These are phyloP conservation scores for Prunus padus DNA, from an alignment of 306 rosid species.

Conservation along the genomic window DNA sequence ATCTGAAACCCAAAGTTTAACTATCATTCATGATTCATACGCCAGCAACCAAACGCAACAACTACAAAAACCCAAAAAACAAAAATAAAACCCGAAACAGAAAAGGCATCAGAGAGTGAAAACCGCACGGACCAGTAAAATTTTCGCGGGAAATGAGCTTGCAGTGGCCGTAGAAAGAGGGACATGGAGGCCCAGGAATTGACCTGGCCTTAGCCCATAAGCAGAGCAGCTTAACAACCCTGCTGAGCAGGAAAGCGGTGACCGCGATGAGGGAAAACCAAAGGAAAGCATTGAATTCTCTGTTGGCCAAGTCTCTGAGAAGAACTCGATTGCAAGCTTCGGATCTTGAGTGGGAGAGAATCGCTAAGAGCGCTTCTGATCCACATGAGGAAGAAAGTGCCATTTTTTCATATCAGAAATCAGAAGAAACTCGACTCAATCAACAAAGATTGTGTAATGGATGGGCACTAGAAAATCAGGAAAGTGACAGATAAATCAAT, in stretches of 20 bases:
- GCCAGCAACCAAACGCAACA: background rate
- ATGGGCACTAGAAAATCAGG: background rate
- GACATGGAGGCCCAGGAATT: constrained; percentile 63
- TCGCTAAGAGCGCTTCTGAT: constrained; percentile 30
- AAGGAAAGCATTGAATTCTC: constrained; percentile 73
- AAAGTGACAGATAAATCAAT: background rate
- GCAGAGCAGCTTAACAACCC: constrained; percentile 31
- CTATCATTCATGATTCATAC: background rate
- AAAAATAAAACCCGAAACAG: background rate
- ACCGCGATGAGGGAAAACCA: constrained; percentile 55
- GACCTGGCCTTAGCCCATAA: constrained; percentile 46
- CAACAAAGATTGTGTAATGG: background rate
- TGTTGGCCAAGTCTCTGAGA: constrained; percentile 46
- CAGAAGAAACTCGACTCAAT: background rate
- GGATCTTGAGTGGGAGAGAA: constrained; percentile 35
- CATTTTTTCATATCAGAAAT: constrained; percentile 47
- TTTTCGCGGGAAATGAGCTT: constrained; percentile 48
- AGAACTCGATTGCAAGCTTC: constrained; percentile 27
- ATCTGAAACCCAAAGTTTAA: background rate
- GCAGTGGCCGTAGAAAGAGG: constrained; percentile 58
- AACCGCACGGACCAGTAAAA: constrained; percentile 41
- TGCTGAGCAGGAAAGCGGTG: constrained; percentile 45
- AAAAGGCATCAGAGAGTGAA: background rate
- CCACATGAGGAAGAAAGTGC: constrained; percentile 24
- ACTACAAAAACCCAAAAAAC: background rate